A percentile compares a stretch with the other conserved stretches of the same genome.
These are phyloP conservation scores for Jackrogersella minutella DNA, from an alignment of 495 filamentous ascomycete genomes.

Conservation along the genomic window DNA sequence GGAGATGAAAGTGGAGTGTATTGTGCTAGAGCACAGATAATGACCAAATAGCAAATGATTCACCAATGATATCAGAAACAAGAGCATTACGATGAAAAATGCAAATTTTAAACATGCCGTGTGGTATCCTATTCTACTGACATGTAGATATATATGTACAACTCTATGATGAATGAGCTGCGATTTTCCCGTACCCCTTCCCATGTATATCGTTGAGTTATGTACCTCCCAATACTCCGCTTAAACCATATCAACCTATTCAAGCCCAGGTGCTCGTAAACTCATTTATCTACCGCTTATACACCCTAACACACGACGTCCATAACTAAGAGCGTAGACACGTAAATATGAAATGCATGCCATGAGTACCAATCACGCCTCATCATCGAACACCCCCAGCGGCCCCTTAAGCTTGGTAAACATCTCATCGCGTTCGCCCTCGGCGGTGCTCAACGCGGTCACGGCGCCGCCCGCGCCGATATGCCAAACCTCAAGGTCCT, in stretches of 20 bases:
- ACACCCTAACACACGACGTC: background rate
- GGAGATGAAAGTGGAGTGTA: background rate
- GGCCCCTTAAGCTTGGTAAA: conserved; percentile 77
- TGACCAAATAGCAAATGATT: conserved; percentile 17
- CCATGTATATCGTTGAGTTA: background rate
- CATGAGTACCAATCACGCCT: conserved; percentile 30
- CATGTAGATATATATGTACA: background rate
- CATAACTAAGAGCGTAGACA: background rate
- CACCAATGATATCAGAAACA: background rate
- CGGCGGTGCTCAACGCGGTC: conserved; percentile 76
- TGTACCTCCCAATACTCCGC: background rate
- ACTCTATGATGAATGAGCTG: conserved; percentile 39
- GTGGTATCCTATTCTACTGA: conserved; percentile 7
- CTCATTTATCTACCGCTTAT: background rate
- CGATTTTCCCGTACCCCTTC: conserved; percentile 2
- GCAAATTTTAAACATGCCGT: background rate
- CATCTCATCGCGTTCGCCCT: conserved; percentile 93
- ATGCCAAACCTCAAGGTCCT: conserved; percentile 68
- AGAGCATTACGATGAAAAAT: conserved; percentile 1
- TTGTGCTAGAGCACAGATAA: background rate
- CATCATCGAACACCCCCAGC: conserved; percentile 61
- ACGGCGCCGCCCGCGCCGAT: conserved; percentile 91
- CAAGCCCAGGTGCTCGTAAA: background rate
- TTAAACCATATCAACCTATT: no score
- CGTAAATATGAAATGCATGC: background rate